Conservation (phyloP, 2,329 filamentous ascomycete species). For the Sclerotinia glacialis region DNA sequence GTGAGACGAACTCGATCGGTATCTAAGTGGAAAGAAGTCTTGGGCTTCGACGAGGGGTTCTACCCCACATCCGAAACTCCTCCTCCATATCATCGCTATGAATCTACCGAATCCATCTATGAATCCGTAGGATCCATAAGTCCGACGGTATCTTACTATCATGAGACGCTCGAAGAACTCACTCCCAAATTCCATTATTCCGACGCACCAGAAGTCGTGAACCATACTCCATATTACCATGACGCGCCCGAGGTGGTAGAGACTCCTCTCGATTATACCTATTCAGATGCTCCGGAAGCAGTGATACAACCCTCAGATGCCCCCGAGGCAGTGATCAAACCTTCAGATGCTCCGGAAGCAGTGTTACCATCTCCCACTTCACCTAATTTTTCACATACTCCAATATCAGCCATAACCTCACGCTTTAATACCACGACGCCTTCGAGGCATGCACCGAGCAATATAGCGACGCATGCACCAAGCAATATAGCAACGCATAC, state of each 20-base stretch:
- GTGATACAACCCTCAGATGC: slow-evolving; percentile 2
- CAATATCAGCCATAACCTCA: slow-evolving; percentile 20
- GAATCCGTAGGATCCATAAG: slow-evolving; percentile 20
- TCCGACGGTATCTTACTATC: slow-evolving; percentile 22
- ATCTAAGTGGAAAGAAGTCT: slow-evolving; percentile 37
- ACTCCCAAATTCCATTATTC: slow-evolving; percentile 20
- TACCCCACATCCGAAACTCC: slow-evolving; percentile 20
- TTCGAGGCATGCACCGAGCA: slow-evolving; percentile 1
- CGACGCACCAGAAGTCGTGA: slow-evolving; percentile 18
- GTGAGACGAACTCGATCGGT: slow-evolving; percentile 31
- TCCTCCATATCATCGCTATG: slow-evolving; percentile 22
- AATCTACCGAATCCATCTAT: slow-evolving; percentile 22
- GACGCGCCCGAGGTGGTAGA: slow-evolving; percentile 15
- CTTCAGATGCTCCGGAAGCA: slow-evolving; percentile 20
- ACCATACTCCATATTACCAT: slow-evolving; percentile 8
- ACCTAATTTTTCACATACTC: slow-evolving; percentile 1
- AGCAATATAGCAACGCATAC: slow-evolving; percentile 13
- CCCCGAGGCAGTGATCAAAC: not conserved
- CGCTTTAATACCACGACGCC: slow-evolving; percentile 17
- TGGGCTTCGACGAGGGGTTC: slow-evolving; percentile 35
- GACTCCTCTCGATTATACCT: slow-evolving; percentile 19
- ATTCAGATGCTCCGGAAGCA: slow-evolving; percentile 21
- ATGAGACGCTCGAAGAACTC: slow-evolving; percentile 22
- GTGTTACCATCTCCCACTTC: slow-evolving; percentile 11
- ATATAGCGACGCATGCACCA: slow-evolving; percentile 7